Evolutionary conservation across 345 rosid genomes (phyloP).

Genomic region (Salix brachista): DNA sequence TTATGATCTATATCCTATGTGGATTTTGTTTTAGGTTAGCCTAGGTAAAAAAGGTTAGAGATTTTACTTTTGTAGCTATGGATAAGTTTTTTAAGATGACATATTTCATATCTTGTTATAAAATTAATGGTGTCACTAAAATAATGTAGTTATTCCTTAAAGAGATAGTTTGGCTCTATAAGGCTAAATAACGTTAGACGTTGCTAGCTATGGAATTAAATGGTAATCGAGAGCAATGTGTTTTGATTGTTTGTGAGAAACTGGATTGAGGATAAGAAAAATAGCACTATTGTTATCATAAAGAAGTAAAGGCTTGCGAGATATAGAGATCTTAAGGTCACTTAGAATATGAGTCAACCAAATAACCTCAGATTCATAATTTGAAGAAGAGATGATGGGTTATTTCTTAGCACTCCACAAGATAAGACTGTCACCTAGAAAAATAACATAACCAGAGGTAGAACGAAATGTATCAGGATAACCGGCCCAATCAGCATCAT

Average conservation of each 20-base stretch:
- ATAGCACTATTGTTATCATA: neutral
- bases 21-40: too few species aligned
- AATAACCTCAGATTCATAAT: neutral
- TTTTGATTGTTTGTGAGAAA: neutral
- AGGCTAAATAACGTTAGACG: too few species aligned
- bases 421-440: neutral
- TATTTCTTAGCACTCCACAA: neutral
- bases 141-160: too few species aligned
- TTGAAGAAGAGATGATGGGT: neutral
- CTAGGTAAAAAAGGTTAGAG: too few species aligned
- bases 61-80: too few species aligned
- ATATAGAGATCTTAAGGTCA: neutral
- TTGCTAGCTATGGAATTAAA: too few species aligned
- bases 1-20: too few species aligned
- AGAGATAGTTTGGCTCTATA: too few species aligned
- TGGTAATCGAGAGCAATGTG: neutral
- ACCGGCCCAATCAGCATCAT: neutral
- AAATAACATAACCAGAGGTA: neutral
- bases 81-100: too few species aligned
- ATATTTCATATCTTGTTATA: too few species aligned
- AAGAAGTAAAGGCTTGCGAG: neutral
- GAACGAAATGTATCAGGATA: neutral
- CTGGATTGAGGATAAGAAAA: neutral
- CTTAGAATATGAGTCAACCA: neutral
- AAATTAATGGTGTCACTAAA: too few species aligned